Percentiles rank a stretch among this genome's conserved stretches.
Evolutionary conservation across 805 yeast genomes (phyloP).

Genomic region (Ogataea haglerorum): DNA sequence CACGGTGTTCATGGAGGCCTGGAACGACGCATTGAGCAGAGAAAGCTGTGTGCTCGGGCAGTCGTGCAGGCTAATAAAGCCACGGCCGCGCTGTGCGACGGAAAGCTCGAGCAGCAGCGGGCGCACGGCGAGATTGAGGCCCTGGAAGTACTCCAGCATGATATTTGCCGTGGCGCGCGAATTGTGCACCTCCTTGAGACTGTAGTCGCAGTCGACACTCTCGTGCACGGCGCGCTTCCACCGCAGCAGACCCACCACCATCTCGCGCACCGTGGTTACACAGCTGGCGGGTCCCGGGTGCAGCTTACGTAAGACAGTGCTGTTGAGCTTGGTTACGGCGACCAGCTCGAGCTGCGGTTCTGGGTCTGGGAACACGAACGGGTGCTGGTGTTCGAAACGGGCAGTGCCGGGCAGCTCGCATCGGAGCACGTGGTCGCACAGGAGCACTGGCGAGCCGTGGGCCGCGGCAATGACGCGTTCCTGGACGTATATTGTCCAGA

Average conservation of each 20-base stretch:
- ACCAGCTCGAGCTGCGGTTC: conserved; percentile 66
- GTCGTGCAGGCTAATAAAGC: conserved; percentile 51
- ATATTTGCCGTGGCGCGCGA: conserved; percentile 61
- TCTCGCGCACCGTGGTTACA: conserved; percentile 59
- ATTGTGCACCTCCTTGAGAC: conserved; percentile 39
- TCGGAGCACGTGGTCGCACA: conserved; percentile 69
- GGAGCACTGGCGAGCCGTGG: conserved; percentile 66
- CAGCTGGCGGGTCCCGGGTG: conserved; percentile 63
- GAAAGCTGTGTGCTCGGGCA: conserved; percentile 61
- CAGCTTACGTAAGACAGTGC: conserved; percentile 56
- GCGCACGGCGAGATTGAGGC: conserved; percentile 67
- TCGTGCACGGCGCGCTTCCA: conserved; percentile 63
- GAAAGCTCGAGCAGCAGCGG: conserved; percentile 70
- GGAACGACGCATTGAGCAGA: conserved; percentile 65
- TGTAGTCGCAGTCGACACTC: conserved; percentile 57
- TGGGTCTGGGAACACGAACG: conserved; percentile 64
- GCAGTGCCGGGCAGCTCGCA: conserved; percentile 64
- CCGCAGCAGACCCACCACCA: conserved; percentile 56
- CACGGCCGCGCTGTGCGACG: conserved; percentile 48
- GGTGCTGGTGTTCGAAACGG: conserved; percentile 49
- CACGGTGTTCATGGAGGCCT: conserved; percentile 67
- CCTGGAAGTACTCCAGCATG: conserved; percentile 74
- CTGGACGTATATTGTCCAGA: conserved; percentile 26
- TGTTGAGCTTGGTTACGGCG: conserved; percentile 66
- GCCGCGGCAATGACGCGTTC: conserved; percentile 65